Base-by-base conservation (phyloP, 1,284 basidiomycete genomes). In the Apiotrichum sp. region DNA sequence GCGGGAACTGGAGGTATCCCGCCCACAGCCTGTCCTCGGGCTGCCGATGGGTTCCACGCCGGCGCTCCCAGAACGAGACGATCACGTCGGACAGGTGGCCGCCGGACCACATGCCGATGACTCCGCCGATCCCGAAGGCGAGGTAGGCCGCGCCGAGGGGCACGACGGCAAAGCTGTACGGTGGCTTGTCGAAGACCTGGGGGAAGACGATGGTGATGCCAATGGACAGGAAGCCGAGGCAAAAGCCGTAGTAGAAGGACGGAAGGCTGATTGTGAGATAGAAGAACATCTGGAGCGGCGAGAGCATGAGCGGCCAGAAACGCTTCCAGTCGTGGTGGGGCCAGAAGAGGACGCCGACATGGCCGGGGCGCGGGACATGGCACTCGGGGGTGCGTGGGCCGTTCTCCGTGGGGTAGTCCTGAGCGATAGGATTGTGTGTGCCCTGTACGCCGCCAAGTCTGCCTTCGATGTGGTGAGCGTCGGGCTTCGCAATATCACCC, bases 11-110 rank as follows among this genome's bases (percentile, higher is more conserved):
- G 7, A 55, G 58, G 31, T 52, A 13, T 1, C 70, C 53, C 9
- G 73, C 70, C 67, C 70, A 75, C 2, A 72, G 62, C 11, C 75
- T 65, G 54, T 75, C 66, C 56, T 76, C 75, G 10, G 75, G 75
- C 50, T 72, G 62, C 35, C 75, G 69, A 8, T 40, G 11, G 22
- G 55, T 44, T 33, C 65, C 66, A 8, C 58, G 57, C 48, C 62
- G 65, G 14, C 67, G 59, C 16, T 65, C 65, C 22, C 73, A 56
- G 56, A 59, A 68, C 16, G 62, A 47, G 33, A 74, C 66, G 8
- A 64, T 65, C 56, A 64, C 59, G 58, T 73, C 73, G 22, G 63
- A 66, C 14, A 69, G 56, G 49, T 64, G 58, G 11, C 74, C 73
- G 9, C 73, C 74, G 0, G 65, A 64, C 56, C 70, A 71, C 52